Conservation (phyloP, 768 basidiomycete genomes). For the Russula olivacea region DNA sequence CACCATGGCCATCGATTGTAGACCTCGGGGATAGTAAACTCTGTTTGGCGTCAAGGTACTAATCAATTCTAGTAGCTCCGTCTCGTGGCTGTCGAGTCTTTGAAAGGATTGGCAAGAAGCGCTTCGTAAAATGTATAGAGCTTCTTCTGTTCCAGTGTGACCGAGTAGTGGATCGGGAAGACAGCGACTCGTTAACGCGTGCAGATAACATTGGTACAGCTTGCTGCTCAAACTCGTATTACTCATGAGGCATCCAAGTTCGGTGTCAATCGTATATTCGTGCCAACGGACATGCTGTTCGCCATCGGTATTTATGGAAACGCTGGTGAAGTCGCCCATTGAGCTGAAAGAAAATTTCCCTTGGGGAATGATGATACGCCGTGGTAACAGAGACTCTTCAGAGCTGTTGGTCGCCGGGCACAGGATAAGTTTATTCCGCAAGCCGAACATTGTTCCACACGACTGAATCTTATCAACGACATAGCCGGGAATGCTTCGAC, state of each 20-base stretch:
- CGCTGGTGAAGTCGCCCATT: background rate
- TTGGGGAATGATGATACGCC: conserved; percentile 12
- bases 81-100: conserved; percentile 24
- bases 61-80: conserved; percentile 6
- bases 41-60: conserved; percentile 1
- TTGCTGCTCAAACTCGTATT: conserved; percentile 29
- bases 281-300: conserved; percentile 26
- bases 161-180: conserved; percentile 41
- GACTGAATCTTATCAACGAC: conserved; percentile 40
- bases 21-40: conserved; percentile 3
- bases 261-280: conserved; percentile 31
- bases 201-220: conserved; percentile 40
- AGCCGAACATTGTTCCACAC: conserved; percentile 41
- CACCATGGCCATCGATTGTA: conserved; percentile 2
- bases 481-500: conserved; percentile 38
- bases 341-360: background rate
- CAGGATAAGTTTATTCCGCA: conserved; percentile 31
- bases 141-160: conserved; percentile 42
- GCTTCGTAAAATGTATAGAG: conserved; percentile 37
- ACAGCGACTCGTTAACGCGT: conserved; percentile 40
- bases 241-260: conserved; percentile 31
- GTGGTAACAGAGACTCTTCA: background rate
- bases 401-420: background rate
- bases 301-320: conserved; percentile 3
- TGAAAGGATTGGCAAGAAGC: conserved; percentile 39